Conservation (phyloP, 805 yeast genomes). For the Pichia paraexigua region DNA sequence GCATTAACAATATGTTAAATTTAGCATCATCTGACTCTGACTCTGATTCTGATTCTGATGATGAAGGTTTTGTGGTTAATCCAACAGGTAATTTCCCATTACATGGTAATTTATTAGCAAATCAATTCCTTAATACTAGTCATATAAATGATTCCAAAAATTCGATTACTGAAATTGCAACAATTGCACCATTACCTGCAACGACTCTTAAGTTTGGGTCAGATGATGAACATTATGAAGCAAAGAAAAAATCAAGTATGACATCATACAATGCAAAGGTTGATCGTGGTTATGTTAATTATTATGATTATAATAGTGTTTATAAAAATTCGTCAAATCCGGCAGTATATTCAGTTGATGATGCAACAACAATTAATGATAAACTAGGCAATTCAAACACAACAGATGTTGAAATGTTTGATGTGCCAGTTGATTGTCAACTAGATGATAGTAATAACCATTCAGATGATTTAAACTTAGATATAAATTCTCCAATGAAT, state of each 20-base stretch:
- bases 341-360: conserved; percentile 19
- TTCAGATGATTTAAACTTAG: neutral
- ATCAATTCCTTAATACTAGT: neutral
- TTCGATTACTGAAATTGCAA: conserved; percentile 26
- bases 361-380: conserved; percentile 6
- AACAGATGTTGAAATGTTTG: conserved; percentile 25
- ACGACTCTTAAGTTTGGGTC: conserved; percentile 74
- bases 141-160: neutral
- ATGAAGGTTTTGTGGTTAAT: conserved; percentile 21
- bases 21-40: conserved; percentile 6
- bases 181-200: conserved; percentile 77
- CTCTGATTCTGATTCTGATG: conserved; percentile 20
- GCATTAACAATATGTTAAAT: neutral
- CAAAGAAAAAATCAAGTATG: neutral
- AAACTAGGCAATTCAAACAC: neutral
- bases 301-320: conserved; percentile 74
- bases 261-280: conserved; percentile 63
- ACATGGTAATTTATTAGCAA: neutral
- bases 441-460: conserved; percentile 8
- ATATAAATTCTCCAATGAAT: neutral
- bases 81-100: conserved; percentile 8
- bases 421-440: conserved; percentile 36
- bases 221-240: conserved; percentile 46
- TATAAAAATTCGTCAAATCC: conserved; percentile 48
- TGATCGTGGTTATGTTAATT: conserved; percentile 66